phyloP scores from a whole-genome alignment of 768 basidiomycete genomes.

The Mycena sanguinolenta region DNA sequence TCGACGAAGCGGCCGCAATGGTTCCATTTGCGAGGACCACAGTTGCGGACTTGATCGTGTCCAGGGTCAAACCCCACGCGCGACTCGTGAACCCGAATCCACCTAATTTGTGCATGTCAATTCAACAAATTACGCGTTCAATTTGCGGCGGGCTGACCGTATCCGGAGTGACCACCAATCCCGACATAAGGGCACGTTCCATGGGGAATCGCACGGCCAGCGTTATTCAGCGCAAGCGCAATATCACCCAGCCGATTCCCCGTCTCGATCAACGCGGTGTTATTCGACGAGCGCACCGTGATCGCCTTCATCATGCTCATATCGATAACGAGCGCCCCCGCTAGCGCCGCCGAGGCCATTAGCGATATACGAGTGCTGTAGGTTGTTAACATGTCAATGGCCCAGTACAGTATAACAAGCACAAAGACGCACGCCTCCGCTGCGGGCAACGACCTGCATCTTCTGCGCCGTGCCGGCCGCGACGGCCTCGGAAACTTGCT shows the following conservation, averaged over 20 bases:
- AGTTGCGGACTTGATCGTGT: background rate
- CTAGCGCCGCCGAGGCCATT: background rate
- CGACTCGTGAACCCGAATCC: background rate
- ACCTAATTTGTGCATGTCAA: background rate
- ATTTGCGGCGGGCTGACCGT: background rate
- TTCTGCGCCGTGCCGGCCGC: slow-evolving; percentile 49
- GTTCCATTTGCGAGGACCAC: background rate
- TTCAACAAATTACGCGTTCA: background rate
- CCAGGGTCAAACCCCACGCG: background rate
- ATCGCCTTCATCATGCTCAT: background rate
- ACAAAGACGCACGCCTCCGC: slow-evolving; percentile 55
- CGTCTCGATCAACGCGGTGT: background rate
- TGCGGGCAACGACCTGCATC: slow-evolving; percentile 56
- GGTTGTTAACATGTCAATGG: background rate
- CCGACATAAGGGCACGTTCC: background rate
- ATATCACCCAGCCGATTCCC: background rate
- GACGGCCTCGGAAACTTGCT: slow-evolving; percentile 54
- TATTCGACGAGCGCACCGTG: background rate
- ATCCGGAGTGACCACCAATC: background rate
- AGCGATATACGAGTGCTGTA: slow-evolving; percentile 65
- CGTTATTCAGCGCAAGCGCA: background rate
- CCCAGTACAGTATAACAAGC: background rate
- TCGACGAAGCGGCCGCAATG: background rate
- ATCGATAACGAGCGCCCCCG: background rate
- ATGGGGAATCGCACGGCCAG: background rate